Conservation (phyloP, 1,284 basidiomycete genomes). For the Pseudozyma sp. region DNA sequence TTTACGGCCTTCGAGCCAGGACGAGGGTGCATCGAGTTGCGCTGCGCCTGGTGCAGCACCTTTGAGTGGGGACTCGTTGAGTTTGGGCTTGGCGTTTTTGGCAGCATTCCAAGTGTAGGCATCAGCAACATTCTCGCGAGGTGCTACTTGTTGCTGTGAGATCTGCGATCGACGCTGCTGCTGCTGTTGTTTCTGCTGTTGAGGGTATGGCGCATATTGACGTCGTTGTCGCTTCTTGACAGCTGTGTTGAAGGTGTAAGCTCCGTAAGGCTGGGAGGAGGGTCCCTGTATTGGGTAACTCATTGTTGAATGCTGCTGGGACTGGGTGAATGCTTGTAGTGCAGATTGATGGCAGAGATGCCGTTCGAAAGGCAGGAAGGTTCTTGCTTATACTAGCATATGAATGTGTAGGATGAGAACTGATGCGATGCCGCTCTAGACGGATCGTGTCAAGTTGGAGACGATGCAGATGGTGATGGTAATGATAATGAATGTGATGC, state of each 20-base stretch:
- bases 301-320: slow-evolving; percentile 9
- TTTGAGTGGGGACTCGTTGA: slow-evolving; percentile 46
- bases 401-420: background rate
- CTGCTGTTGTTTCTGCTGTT: slow-evolving; percentile 7
- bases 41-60: slow-evolving; percentile 40
- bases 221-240: slow-evolving; percentile 29
- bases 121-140: slow-evolving; percentile 42
- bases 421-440: background rate
- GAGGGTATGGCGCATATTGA: background rate
- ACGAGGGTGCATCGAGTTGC: slow-evolving; percentile 40
- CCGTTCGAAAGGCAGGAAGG: background rate
- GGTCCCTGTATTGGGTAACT: slow-evolving; percentile 52
- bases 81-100: slow-evolving; percentile 29
- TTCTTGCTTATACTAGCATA: slow-evolving; percentile 10
- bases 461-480: too few relatives aligned
- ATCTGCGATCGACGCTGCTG: slow-evolving; percentile 18
- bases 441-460: too few relatives aligned
- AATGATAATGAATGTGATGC: background rate
- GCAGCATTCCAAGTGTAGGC: slow-evolving; percentile 53
- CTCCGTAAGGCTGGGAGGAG: slow-evolving; percentile 42
- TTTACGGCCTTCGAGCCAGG: slow-evolving; percentile 52
- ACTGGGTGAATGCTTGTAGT: background rate
- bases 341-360: slow-evolving; percentile 4
- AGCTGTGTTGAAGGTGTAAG: slow-evolving; percentile 45
- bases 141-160: background rate